A percentile compares a stretch with the other conserved stretches of the same genome.
phyloP scores from a whole-genome alignment of 495 filamentous ascomycete genomes.

The Cladorrhinum samala region DNA sequence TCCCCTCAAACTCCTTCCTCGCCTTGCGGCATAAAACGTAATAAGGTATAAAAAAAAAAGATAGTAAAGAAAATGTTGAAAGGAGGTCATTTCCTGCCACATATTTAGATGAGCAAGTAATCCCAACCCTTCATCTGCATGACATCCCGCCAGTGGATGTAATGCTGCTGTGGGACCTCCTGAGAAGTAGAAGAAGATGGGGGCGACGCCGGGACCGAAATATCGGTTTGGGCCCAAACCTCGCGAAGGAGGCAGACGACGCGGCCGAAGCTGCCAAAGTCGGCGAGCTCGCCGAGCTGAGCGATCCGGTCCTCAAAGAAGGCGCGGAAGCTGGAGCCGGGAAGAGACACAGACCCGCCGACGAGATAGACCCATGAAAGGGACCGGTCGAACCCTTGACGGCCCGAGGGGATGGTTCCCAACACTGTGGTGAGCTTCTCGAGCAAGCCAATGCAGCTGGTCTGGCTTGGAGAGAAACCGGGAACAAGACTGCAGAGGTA shows the following conservation, averaged over 20 bases:
- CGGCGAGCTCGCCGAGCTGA: slow-evolving; percentile 65
- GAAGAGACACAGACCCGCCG: slow-evolving; percentile 65
- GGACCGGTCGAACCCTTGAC: slow-evolving; percentile 78
- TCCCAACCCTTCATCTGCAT: slow-evolving; percentile 92
- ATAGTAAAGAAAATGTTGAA: slow-evolving; percentile 32
- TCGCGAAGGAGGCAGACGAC: slow-evolving; percentile 73
- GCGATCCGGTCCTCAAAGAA: slow-evolving; percentile 67
- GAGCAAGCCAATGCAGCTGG: slow-evolving; percentile 66
- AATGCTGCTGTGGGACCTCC: slow-evolving; percentile 40
- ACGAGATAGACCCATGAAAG: slow-evolving; percentile 91
- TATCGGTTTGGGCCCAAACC: slow-evolving; percentile 72
- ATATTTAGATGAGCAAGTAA: slow-evolving; percentile 76
- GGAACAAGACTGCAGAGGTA: slow-evolving; percentile 93
- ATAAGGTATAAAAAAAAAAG: slow-evolving; percentile 4
- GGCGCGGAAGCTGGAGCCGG: slow-evolving; percentile 63
- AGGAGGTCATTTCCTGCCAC: slow-evolving; percentile 15
- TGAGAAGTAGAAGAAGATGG: slow-evolving; percentile 11
- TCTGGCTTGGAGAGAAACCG: slow-evolving; percentile 66
- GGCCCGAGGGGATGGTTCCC: slow-evolving; percentile 72
- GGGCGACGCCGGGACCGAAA: slow-evolving; percentile 1
- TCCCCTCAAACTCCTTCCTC: background rate
- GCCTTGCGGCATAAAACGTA: background rate
- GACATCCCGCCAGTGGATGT: slow-evolving; percentile 87
- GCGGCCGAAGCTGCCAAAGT: slow-evolving; percentile 77
- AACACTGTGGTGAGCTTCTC: slow-evolving; percentile 64